Percentiles rank a stretch among this genome's conserved stretches.
phyloP scores from a whole-genome alignment of 164 flowering plant genomes.

The Cinnamomum chago region DNA sequence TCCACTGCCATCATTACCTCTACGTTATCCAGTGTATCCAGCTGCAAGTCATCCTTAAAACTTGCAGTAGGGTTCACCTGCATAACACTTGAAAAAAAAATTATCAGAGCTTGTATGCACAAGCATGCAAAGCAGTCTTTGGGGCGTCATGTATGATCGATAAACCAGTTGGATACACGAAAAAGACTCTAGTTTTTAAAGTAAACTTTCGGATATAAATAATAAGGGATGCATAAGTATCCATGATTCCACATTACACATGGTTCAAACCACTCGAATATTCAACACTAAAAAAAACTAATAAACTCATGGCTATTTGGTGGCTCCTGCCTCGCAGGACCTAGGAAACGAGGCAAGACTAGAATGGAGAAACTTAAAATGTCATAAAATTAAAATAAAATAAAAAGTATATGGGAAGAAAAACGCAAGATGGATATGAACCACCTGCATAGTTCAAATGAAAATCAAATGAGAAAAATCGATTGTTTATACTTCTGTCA shows the following conservation, averaged over 20 bases:
- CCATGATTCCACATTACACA: not conserved
- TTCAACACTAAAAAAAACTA: not conserved
- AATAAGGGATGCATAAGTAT: not conserved
- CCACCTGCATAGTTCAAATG: not conserved
- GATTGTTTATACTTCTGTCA: not conserved
- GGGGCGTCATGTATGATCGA: not conserved
- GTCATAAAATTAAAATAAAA: too few relatives aligned
- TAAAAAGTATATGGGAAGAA: not conserved
- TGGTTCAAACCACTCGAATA: not conserved
- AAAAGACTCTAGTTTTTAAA: too few relatives aligned
- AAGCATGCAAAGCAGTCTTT: not conserved
- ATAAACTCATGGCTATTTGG: not conserved
- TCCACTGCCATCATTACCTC: constrained; percentile 39
- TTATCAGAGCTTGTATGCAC: not conserved
- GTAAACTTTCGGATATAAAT: too few relatives aligned
- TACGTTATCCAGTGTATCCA: constrained; percentile 37
- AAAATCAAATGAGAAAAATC: not conserved
- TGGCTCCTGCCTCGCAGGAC: not conserved
- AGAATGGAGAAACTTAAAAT: too few relatives aligned
- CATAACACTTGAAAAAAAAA: not conserved
- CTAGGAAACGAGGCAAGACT: too few relatives aligned
- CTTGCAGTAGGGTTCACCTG: constrained; percentile 38
- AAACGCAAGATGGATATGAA: not conserved
- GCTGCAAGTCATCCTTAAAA: constrained; percentile 38
- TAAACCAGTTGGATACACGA: not conserved